Evolutionary conservation across 2,329 filamentous ascomycete genomes (phyloP), one percentile per base, ranked within the genome.

Genomic region (Penicillium rolfsii): DNA sequence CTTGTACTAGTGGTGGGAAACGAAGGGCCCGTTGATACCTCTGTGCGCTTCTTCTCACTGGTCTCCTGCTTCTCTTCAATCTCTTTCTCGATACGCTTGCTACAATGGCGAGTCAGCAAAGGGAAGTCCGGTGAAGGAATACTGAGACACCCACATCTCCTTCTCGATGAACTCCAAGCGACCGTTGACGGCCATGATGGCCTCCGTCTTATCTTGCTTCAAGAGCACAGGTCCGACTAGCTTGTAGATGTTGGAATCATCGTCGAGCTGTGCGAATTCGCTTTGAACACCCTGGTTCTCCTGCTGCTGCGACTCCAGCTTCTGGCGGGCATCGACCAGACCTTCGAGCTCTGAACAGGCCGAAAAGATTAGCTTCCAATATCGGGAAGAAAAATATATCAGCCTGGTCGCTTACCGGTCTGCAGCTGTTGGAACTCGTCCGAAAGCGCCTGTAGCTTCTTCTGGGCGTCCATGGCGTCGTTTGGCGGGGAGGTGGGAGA

Each of bases 171-270:
- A 98, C 67, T 97, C 93, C 54, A 99, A 77, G 26, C 95, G 87
- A 22, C 91, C 91, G 69, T 96, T 92, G 19, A 99, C 95, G 0
- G 93, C 93, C 82, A 91, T 90, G 66, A 93, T 88, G 0, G 95
- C 95, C 76, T 99, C 95, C 1, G 87, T 81, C 77, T 91, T 93
- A 60, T 98, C 95, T 78, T 99, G 95, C 83, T 98, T 97, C 72
- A 99, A 79, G 40, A 99, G 81, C 6, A 98, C 91, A 0, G 95
- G 95, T 0, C 95, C 95, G 50, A 97, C 88, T 45, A 97, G 87
- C 80, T 98, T 99, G 86, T 96, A 99, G 77, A 99, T 96, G 65
- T 88, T 91, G 72, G 96, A 90, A 69, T 89, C 90, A 40, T 93
- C 89, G 70, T 88, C 86, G 61, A 98, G 83, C 57, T 85, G 84